These are phyloP conservation scores for Oryza australiensis DNA, from an alignment of 176 grass and related monocot genomes.

Conservation along the genomic window DNA sequence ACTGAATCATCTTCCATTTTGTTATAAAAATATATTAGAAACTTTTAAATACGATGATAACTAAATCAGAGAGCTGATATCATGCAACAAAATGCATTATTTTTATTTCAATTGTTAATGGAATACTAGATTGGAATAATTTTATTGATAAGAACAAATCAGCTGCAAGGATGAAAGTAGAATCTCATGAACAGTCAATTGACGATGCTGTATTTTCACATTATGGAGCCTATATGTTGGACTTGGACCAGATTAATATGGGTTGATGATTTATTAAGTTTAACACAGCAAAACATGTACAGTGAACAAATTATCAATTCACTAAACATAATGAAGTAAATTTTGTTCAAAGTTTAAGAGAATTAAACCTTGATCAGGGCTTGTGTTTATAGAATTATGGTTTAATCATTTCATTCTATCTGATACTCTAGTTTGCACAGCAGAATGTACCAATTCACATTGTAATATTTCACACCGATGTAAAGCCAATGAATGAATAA, in stretches of 20 bases:
- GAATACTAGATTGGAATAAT: neutral
- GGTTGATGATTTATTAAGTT: neutral
- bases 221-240: neutral
- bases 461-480: neutral
- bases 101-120: neutral
- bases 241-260: neutral
- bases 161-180: constrained; percentile 14
- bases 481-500: neutral
- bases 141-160: neutral
- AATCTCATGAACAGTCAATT: neutral
- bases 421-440: constrained; percentile 10
- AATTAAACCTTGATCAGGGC: constrained; percentile 1
- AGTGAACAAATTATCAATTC: neutral
- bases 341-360: neutral
- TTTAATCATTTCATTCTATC: constrained; percentile 23
- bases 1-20: neutral
- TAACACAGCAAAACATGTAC: neutral
- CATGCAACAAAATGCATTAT: neutral
- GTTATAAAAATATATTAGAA: neutral
- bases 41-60: neutral
- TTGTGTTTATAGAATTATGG: neutral
- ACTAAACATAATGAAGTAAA: neutral
- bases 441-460: neutral
- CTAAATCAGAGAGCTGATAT: neutral
- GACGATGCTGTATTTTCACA: neutral